Evolutionary conservation across 371 early-diverging fungal species (phyloP).

Genomic region (Rhizopus arrhizus): DNA sequence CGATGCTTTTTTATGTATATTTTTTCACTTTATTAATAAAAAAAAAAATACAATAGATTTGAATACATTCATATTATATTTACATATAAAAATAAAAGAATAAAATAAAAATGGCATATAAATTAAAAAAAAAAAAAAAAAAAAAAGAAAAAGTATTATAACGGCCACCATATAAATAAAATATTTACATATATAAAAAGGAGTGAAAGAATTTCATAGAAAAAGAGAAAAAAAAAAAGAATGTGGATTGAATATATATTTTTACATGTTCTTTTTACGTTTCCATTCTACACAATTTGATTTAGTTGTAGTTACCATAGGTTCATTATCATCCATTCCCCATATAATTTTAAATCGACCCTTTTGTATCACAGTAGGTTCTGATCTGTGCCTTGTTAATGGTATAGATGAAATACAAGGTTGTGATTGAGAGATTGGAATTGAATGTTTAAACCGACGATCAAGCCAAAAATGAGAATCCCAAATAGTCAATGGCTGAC

Average conservation of each 20-base stretch:
- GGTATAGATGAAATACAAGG: constrained; percentile 8
- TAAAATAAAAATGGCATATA: neutral
- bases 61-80: neutral
- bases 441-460: neutral
- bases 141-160: neutral
- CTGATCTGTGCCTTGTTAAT: constrained; percentile 11
- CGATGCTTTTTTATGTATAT: neutral
- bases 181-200: constrained; percentile 1
- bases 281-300: constrained; percentile 33
- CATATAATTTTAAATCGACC: constrained; percentile 49
- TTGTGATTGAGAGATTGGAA: neutral
- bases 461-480: constrained; percentile 34
- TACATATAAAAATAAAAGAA: neutral
- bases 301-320: neutral
- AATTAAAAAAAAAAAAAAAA: neutral
- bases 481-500: constrained; percentile 22
- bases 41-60: neutral
- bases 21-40: constrained; percentile 1
- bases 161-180: neutral
- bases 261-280: constrained; percentile 13
- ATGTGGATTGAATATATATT: neutral
- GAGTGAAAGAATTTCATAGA: neutral
- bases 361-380: constrained; percentile 35
- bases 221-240: neutral
- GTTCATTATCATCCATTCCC: constrained; percentile 29